These are phyloP conservation scores for Fusarium pseudocircinatum DNA, from an alignment of 2,329 filamentous ascomycete genomes.

Conservation along the genomic window DNA sequence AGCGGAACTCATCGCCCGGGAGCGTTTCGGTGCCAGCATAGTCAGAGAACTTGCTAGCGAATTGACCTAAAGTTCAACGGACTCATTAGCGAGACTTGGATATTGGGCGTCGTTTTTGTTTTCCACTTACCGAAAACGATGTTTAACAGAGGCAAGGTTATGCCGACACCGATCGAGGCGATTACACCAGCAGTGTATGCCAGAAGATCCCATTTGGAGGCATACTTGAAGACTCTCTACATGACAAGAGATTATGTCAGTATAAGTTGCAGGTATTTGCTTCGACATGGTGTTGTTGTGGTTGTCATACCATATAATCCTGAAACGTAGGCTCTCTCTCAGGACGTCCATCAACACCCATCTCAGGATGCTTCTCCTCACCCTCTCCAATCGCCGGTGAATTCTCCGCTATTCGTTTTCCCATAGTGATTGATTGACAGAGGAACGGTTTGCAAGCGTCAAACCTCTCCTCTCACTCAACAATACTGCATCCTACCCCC, in stretches of 20 bases:
- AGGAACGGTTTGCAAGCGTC: not conserved
- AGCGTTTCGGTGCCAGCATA: slow-evolving; percentile 5
- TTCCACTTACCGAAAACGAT: slow-evolving; percentile 46
- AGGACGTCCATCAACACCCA: not conserved
- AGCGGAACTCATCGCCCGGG: not conserved
- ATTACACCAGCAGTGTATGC: not conserved
- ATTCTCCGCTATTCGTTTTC: not conserved
- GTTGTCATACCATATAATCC: not conserved
- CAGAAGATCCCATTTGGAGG: not conserved
- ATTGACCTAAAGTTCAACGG: not conserved
- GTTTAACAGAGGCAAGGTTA: slow-evolving; percentile 47
- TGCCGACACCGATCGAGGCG: not conserved
- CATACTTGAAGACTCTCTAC: slow-evolving; percentile 4
- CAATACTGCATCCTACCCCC: not conserved
- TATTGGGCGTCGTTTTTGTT: fast-evolving
- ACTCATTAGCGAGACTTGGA: not conserved
- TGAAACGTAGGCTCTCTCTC: not conserved
- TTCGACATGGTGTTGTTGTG: not conserved
- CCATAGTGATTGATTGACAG: not conserved
- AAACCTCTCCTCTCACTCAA: not conserved
- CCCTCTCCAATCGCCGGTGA: not conserved
- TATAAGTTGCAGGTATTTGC: not conserved
- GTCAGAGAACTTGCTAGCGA: not conserved
- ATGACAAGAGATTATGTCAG: not conserved
- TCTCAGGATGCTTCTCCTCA: not conserved